Evolutionary conservation across 257 asterid species (phyloP), one percentile per base, ranked within the genome.

Genomic region (Gentiana straminea): DNA sequence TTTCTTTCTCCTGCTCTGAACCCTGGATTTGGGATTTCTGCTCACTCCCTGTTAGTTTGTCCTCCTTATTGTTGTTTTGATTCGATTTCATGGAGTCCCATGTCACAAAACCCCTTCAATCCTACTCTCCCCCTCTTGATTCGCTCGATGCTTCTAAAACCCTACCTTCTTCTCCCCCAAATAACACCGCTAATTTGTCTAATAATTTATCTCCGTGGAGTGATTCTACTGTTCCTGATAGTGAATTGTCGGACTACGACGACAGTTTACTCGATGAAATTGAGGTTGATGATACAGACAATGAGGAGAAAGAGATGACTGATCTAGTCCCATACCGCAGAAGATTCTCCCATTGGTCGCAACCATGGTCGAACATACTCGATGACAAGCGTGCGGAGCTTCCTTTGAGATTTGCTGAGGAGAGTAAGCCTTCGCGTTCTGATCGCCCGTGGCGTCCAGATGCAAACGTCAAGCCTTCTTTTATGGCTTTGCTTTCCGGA

Each of bases 261-360:
- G 75, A 70, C 61, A 68, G 71, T 2, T 45, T 62, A 35, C 51
- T 64, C 45, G 80, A 70, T 12, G 71, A 63, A 13, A 32, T 54
- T 54, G 64, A 49, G 54, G 8, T 45, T 5, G 73, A 45, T 47
- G 81, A 68, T n/a, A 62, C 35, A 0, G 73, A 61, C 45, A 33
- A 1, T 13, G 79, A 59, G 57, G 65, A 55, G 5, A 43, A 66
- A 13, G 74, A 44, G 39, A 32, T 58, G 60, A 48, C 11, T 52
- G 2, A 61, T 44, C 54, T 57, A 10, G 46, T 60, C 35, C 64
- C 59, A 35, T 8, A 52, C 45, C 12, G 13, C 63, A 48, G 39
- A 54, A 53, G 33, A 5, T 62, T 50, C 49, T 47, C 57, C 68
- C 79, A n/a, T 52, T 70, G 72, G 75, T 13, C 64, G 53, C 56